Conservation (phyloP, 495 filamentous ascomycete genomes). For the Aspergillus indologenus region DNA sequence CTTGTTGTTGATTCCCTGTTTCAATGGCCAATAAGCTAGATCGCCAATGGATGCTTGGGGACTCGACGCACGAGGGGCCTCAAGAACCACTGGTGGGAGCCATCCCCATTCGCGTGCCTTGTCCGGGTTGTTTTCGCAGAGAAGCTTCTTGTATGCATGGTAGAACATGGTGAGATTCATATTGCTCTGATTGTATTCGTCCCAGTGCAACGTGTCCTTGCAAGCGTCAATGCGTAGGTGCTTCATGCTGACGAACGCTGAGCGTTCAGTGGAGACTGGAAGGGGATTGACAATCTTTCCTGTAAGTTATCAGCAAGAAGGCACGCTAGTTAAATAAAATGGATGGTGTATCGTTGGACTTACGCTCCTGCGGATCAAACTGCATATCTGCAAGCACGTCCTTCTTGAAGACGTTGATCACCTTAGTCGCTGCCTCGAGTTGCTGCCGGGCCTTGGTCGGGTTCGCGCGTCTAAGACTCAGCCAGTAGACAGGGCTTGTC, state of each 20-base stretch:
- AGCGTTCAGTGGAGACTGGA: constrained; percentile 12
- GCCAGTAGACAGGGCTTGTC: constrained; percentile 17
- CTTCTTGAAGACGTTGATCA: constrained; percentile 24
- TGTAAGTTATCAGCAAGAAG: constrained; percentile 1
- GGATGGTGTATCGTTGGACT: not conserved
- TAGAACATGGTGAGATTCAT: constrained; percentile 62
- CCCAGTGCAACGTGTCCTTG: constrained; percentile 24
- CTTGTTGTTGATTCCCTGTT: not conserved
- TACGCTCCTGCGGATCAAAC: constrained; percentile 13
- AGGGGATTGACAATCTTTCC: constrained; percentile 19
- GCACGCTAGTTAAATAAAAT: not conserved
- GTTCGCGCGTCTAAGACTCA: constrained; percentile 13
- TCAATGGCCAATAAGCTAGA: constrained; percentile 16
- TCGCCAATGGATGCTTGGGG: constrained; percentile 8
- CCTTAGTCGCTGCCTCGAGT: constrained; percentile 18
- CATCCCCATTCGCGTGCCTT: constrained; percentile 20
- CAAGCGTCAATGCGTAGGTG: constrained; percentile 25
- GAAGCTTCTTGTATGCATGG: constrained; percentile 33
- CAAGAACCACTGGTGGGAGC: constrained; percentile 16
- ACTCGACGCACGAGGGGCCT: constrained; percentile 14
- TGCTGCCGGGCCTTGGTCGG: constrained; percentile 14
- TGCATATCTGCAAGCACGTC: constrained; percentile 11
- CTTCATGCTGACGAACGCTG: constrained; percentile 18
- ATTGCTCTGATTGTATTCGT: constrained; percentile 55
- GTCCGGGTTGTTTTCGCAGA: constrained; percentile 10